Base-by-base conservation (phyloP, 140 eudicot genomes). In the Anethum foeniculum region DNA sequence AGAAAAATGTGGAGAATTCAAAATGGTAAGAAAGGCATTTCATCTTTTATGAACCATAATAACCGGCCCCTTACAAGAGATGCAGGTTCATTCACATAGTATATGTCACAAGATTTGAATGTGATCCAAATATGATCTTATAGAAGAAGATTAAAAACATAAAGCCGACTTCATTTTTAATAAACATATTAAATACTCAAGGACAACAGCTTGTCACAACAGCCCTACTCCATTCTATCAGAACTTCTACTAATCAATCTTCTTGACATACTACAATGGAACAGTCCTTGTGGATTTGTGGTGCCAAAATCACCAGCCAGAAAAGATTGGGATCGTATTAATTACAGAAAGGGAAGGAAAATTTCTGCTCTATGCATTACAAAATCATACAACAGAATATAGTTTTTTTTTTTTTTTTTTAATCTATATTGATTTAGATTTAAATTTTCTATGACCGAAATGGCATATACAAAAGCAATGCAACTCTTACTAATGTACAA, bases 351-450 rank as follows among this genome's bases (percentile, higher is more conserved):
- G 74, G 43, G 19, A 65, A 65, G 72, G 14, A 25, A 27, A 9
- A 15, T 58, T n/a, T 58, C 74, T 68, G 74, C 74, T 68, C 43
- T 68, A 68, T 68, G 74, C n/a, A 68, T 68, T 68, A 30, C 44
- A 68, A 30, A 68, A 68, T 32, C 43, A 68, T 68, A 32, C 74
- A 68, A 68, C 74, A 27, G 43, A 68, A 68, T 68, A 3, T 16
- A 14, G 23, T 32, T 68, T 32, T 23, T 34, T 68, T 34, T 7
- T 34, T 34, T 68, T 32, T 23, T 34, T 68, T 34, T 7, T 34
- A 1, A 34, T 34, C 74, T 68, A 30, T 68, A 30, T 32, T 12
- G 12, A 32, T 30, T 6, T 32, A 14, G n/a, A 30, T 32, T 25
- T 10, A 62, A 25, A 62, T 28, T 62, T 11, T 62, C 11, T 58